Evolutionary conservation across 2,329 filamentous ascomycete species (phyloP).

Genomic region (Claviceps fusiformis): DNA sequence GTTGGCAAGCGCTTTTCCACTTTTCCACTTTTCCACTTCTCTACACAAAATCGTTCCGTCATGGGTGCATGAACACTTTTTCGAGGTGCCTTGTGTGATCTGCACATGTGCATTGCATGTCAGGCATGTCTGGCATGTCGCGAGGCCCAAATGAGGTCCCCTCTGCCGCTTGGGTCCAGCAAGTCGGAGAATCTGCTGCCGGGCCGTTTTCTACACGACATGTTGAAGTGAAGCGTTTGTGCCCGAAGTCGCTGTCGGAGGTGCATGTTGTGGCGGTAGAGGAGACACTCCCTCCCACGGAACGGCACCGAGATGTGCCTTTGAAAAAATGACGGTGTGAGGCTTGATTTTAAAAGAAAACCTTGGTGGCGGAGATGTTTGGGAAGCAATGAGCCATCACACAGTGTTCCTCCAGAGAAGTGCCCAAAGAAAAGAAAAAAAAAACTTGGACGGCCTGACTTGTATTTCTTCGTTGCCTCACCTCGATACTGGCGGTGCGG

Average conservation of each 20-base stretch:
- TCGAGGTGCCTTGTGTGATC: neutral
- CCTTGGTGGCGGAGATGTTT: neutral
- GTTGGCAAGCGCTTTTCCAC: neutral
- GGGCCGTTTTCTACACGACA: neutral
- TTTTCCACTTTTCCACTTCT: neutral
- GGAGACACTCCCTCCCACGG: neutral
- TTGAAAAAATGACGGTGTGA: neutral
- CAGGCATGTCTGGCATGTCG: neutral
- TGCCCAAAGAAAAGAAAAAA: neutral
- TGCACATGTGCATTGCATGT: neutral
- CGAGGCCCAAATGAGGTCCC: neutral
- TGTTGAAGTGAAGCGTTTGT: neutral
- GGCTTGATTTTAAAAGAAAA: neutral
- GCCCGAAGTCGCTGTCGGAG: neutral
- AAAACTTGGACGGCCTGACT: neutral
- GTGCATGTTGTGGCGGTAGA: neutral
- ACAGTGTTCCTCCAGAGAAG: neutral
- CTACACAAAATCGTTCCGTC: neutral
- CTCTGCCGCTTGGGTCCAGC: neutral
- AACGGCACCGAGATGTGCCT: neutral
- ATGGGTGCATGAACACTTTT: neutral
- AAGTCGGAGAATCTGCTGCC: neutral
- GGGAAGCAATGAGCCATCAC: neutral
- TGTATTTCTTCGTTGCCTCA: neutral
- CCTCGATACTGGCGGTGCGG: neutral